phyloP scores from a whole-genome alignment of 1,139 yeast genomes.

The Geotrichum macrosporum region DNA sequence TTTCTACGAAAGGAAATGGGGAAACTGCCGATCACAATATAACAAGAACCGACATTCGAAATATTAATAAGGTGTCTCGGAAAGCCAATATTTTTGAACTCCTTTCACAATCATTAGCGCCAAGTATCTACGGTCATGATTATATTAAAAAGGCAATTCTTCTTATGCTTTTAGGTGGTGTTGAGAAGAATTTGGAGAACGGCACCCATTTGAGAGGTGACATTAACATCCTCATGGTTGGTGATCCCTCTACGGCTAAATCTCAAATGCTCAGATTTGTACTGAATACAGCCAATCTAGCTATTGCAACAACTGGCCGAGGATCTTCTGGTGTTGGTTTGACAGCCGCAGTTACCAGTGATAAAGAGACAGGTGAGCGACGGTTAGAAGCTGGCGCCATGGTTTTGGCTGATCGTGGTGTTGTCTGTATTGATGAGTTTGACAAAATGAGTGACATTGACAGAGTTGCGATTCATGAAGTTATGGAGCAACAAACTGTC shows the following conservation, averaged over 20 bases:
- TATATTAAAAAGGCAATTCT: conserved; percentile 87
- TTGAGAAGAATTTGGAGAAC: conserved; percentile 87
- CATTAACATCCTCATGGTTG: conserved; percentile 91
- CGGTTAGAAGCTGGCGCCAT: conserved; percentile 98
- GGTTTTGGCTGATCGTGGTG: conserved; percentile 97
- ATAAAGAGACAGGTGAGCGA: conserved; percentile 95
- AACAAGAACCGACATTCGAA: conserved; percentile 79
- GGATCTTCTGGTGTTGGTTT: conserved; percentile 99
- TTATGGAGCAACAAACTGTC: conserved; percentile 98
- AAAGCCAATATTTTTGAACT: conserved; percentile 69
- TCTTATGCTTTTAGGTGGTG: conserved; percentile 88
- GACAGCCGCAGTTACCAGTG: conserved; percentile 97
- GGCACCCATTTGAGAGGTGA: conserved; percentile 99
- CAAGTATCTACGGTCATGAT: conserved; percentile 92
- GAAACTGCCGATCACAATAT: conserved; percentile 71
- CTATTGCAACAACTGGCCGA: conserved; percentile 97
- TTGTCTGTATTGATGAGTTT: conserved; percentile 97
- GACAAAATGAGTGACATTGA: conserved; percentile 97
- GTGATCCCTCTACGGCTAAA: conserved; percentile 98
- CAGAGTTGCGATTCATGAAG: conserved; percentile 98
- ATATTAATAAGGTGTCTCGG: conserved; percentile 73
- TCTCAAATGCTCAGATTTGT: conserved; percentile 94
- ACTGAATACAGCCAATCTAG: conserved; percentile 87
- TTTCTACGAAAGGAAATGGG: conserved; percentile 80
- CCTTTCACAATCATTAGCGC: conserved; percentile 84